Evolutionary conservation across 352 stramenopile species (phyloP).

Genomic region (Phytophthora pistaciae): DNA sequence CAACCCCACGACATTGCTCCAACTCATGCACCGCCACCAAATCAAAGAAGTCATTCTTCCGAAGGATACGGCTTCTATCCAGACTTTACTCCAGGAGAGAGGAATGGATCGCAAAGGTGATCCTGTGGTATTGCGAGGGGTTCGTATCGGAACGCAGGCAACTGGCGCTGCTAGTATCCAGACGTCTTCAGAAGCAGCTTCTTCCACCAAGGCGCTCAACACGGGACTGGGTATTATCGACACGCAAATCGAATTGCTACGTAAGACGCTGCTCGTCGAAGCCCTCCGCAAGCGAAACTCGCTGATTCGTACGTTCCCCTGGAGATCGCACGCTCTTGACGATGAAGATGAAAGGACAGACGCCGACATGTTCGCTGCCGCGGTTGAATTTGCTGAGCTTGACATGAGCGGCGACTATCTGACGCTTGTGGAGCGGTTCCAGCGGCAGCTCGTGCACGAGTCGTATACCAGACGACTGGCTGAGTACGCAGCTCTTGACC

Average conservation of each 20-base stretch:
- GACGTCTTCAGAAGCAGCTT: background rate
- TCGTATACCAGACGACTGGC: slow-evolving; percentile 67
- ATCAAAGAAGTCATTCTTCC: slow-evolving; percentile 65
- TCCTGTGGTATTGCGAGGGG: slow-evolving; percentile 60
- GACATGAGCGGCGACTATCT: slow-evolving; percentile 76
- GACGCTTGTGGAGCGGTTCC: slow-evolving; percentile 73
- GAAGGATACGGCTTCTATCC: slow-evolving; percentile 47
- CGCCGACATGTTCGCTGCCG: slow-evolving; percentile 23
- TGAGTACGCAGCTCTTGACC: slow-evolving; percentile 71
- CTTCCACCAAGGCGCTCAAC: slow-evolving; percentile 41
- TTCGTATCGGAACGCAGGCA: slow-evolving; percentile 69
- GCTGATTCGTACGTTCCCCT: slow-evolving; percentile 70
- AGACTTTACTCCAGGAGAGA: slow-evolving; percentile 51
- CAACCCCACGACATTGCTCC: slow-evolving; percentile 54
- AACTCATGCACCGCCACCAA: slow-evolving; percentile 65
- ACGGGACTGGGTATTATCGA: slow-evolving; percentile 68
- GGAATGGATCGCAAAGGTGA: slow-evolving; percentile 76
- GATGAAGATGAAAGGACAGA: slow-evolving; percentile 41
- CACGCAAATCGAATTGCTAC: slow-evolving; percentile 68
- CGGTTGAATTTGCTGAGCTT: slow-evolving; percentile 61
- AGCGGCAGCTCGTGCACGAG: slow-evolving; percentile 74
- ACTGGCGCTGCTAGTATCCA: background rate
- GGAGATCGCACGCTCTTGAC: slow-evolving; percentile 54
- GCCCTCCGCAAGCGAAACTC: slow-evolving; percentile 78
- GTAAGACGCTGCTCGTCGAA: slow-evolving; percentile 71